Conservation (phyloP, 148 eudicot species). For the Selenicereus undatus region DNA sequence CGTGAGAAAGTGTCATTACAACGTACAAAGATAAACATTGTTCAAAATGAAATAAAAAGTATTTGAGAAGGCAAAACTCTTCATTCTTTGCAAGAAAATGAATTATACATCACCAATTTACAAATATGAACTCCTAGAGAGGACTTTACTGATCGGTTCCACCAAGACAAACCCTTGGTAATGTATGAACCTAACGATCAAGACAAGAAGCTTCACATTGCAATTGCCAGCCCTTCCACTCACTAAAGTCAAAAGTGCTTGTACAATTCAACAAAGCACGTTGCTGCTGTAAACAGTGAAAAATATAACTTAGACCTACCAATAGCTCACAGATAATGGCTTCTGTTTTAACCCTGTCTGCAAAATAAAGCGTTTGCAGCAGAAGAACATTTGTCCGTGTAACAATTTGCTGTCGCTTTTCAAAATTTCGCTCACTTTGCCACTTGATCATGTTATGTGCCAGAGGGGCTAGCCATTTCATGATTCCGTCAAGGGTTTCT, state of each 20-base stretch:
- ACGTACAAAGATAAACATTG: too few relatives aligned
- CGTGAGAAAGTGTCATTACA: too few relatives aligned
- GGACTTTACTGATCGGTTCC: too few relatives aligned
- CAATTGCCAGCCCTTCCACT: conserved; percentile 78
- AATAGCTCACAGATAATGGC: conserved; percentile 72
- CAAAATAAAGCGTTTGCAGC: conserved; percentile 83
- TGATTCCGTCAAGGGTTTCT: conserved; percentile 54
- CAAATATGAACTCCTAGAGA: too few relatives aligned
- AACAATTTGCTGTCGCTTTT: conserved; percentile 69
- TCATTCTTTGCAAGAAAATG: too few relatives aligned
- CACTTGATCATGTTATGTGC: conserved; percentile 93
- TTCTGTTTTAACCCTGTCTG: conserved; percentile 72
- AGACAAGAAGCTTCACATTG: conserved; percentile 47
- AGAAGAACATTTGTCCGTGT: conserved; percentile 64
- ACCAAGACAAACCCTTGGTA: too few relatives aligned
- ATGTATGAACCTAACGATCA: conserved; percentile 15
- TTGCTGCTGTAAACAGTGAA: conserved; percentile 85
- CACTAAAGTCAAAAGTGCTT: conserved; percentile 79
- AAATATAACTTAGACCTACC: conserved; percentile 75
- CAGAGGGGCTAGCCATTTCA: conserved; percentile 75
- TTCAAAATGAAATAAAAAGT: too few relatives aligned
- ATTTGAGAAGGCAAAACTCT: too few relatives aligned
- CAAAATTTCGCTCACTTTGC: conserved; percentile 88
- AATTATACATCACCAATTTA: too few relatives aligned
- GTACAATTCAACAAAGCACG: conserved; percentile 83